phyloP scores from a whole-genome alignment of 2,329 filamentous ascomycete genomes.

The Fusarium tupiense region DNA sequence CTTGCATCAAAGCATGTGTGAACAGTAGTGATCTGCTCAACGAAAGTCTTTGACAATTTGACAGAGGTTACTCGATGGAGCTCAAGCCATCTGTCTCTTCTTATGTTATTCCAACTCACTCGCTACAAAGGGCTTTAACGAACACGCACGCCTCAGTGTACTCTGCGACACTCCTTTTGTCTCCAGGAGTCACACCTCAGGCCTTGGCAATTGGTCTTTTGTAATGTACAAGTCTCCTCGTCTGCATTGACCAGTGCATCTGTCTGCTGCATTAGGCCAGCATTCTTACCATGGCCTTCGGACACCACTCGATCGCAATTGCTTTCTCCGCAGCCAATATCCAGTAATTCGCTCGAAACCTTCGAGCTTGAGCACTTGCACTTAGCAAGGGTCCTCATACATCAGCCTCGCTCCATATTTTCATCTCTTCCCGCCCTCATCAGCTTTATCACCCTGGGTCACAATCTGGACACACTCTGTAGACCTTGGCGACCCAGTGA shows the following conservation, averaged over 20 bases:
- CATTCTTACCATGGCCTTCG: accelerated
- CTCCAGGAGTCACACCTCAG: neutral
- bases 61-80: neutral
- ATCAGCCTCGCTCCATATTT: neutral
- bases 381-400: neutral
- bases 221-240: accelerated
- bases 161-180: too few relatives aligned
- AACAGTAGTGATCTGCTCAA: neutral
- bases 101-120: neutral
- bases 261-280: neutral
- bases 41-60: neutral
- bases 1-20: neutral
- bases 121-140: neutral
- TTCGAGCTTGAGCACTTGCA: neutral
- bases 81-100: too few relatives aligned
- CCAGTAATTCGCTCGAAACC: accelerated
- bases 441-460: neutral
- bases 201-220: neutral
- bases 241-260: neutral
- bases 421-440: neutral
- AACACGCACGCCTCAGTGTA: too few relatives aligned
- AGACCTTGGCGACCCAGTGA: too few relatives aligned
- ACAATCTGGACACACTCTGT: neutral
- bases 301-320: neutral
- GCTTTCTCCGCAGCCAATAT: neutral